These are phyloP conservation scores for Alternaria solani DNA, from an alignment of 2,329 filamentous ascomycete genomes.

Conservation along the genomic window DNA sequence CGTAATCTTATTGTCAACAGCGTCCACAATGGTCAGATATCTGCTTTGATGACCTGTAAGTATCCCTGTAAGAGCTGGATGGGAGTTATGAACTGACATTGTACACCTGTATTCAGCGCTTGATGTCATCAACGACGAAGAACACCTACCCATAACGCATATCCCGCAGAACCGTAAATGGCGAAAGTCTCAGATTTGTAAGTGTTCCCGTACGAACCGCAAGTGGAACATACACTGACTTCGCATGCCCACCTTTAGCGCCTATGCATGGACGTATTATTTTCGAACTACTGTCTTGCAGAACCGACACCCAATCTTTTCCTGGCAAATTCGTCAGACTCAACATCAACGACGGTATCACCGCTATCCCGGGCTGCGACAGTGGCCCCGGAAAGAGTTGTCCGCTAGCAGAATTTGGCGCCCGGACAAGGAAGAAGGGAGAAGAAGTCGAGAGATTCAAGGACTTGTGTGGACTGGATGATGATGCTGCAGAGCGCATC, in stretches of 20 bases:
- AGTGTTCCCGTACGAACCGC: too few species aligned
- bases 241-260: conserved; percentile 44
- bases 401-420: conserved; percentile 55
- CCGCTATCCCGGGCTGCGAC: conserved; percentile 58
- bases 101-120: neutral
- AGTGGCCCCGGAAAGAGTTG: conserved; percentile 60
- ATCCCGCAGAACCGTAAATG: conserved; percentile 57
- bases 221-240: neutral
- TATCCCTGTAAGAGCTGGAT: too few species aligned
- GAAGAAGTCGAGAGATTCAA: conserved; percentile 58
- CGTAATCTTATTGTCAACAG: neutral
- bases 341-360: conserved; percentile 66
- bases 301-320: neutral
- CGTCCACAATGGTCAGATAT: conserved; percentile 41
- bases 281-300: conserved; percentile 61
- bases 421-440: conserved; percentile 52
- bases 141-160: conserved; percentile 58
- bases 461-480: conserved; percentile 57
- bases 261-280: conserved; percentile 66
- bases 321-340: conserved; percentile 57
- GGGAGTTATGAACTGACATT: too few species aligned
- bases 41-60: too few species aligned
- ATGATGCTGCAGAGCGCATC: conserved; percentile 53
- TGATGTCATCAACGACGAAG: conserved; percentile 55
- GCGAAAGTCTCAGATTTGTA: conserved; percentile 58